A percentile compares a stretch with the other conserved stretches of the same genome.
phyloP scores from a whole-genome alignment of 306 rosid genomes.

The Dalbergia oliveri region DNA sequence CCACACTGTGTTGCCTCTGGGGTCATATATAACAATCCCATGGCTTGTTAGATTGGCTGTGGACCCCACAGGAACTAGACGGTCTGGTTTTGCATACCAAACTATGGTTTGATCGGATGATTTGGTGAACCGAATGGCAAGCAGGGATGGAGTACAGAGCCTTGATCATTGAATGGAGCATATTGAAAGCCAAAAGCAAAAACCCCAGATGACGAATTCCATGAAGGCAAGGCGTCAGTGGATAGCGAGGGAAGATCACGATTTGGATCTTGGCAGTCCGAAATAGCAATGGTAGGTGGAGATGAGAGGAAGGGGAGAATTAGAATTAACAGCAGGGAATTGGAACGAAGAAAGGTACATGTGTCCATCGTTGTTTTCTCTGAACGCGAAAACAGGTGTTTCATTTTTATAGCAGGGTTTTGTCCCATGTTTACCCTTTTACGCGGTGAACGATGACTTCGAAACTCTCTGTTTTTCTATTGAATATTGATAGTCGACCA shows the following conservation, averaged over 20 bases:
- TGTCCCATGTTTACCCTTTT: too few relatives aligned
- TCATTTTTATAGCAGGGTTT: too few relatives aligned
- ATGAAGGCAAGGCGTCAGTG: background rate
- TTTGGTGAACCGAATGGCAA: conserved; percentile 42
- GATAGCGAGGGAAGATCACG: background rate
- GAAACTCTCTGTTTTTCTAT: too few relatives aligned
- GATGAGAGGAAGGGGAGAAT: background rate
- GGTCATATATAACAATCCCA: conserved; percentile 27
- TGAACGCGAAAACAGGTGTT: too few relatives aligned
- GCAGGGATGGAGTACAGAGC: background rate
- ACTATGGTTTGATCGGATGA: conserved; percentile 34
- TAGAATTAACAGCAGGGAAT: background rate
- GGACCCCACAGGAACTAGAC: conserved; percentile 21
- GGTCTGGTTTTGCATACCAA: conserved; percentile 47
- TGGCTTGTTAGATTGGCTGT: conserved; percentile 19
- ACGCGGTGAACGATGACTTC: too few relatives aligned
- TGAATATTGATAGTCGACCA: too few relatives aligned
- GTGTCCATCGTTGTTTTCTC: too few relatives aligned
- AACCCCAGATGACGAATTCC: conserved; percentile 36
- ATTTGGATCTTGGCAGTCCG: background rate
- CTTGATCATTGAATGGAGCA: background rate
- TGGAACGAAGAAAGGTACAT: background rate
- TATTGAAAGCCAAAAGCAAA: conserved; percentile 28
- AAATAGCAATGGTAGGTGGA: background rate
- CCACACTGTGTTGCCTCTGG: conserved; percentile 4